Evolutionary conservation across 148 eudicot genomes (phyloP).

Genomic region (Persicaria maculosa): DNA sequence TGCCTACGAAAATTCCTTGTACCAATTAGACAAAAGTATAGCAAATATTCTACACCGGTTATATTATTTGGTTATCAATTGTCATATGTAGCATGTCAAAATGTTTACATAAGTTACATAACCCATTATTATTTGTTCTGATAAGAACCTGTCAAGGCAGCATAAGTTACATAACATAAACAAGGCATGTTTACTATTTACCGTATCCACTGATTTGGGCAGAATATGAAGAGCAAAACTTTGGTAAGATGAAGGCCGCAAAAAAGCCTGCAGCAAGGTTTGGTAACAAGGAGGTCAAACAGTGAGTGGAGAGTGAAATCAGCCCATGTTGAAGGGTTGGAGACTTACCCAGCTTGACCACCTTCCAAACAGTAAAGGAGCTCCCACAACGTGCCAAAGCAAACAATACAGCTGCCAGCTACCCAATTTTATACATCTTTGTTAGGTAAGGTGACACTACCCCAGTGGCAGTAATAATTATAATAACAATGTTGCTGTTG

Average conservation of each 20-base stretch:
- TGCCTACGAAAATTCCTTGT: slow-evolving; percentile 23
- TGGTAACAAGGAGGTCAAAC: neutral
- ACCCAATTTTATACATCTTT: slow-evolving; percentile 17
- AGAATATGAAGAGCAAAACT: slow-evolving; percentile 62
- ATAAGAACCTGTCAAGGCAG: neutral
- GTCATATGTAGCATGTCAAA: neutral
- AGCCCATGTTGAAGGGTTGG: slow-evolving; percentile 4
- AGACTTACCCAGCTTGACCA: slow-evolving; percentile 62
- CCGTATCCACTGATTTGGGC: slow-evolving; percentile 53
- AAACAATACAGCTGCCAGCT: slow-evolving; percentile 74
- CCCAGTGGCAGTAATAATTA: neutral
- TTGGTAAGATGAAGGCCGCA: slow-evolving; percentile 62
- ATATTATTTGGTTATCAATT: neutral
- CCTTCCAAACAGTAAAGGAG: slow-evolving; percentile 74
- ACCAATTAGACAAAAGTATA: neutral
- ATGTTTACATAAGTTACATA: neutral
- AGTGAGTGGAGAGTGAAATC: neutral
- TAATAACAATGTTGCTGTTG: neutral
- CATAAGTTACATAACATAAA: neutral
- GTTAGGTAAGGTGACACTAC: neutral
- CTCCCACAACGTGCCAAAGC: slow-evolving; percentile 73
- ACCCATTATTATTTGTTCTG: neutral
- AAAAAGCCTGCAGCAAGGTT: slow-evolving; percentile 49
- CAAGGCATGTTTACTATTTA: slow-evolving; percentile 32
- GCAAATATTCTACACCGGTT: too few species aligned